A percentile compares a stretch with the other conserved stretches of the same genome.
phyloP scores from a whole-genome alignment of 805 yeast genomes.

The Metschnikowia chrysomelidarum region DNA sequence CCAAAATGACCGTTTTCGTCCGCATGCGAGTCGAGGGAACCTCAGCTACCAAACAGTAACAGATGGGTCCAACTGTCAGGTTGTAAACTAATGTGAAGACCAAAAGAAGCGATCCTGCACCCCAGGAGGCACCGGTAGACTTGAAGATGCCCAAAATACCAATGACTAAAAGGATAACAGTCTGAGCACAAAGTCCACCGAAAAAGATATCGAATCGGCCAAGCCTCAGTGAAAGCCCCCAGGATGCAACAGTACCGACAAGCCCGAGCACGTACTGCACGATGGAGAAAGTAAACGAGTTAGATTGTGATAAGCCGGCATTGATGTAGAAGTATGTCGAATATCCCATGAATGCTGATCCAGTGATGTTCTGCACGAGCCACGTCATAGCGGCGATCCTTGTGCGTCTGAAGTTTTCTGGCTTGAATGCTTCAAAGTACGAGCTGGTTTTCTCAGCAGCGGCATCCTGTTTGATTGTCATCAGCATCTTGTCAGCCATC shows the following conservation, averaged over 20 bases:
- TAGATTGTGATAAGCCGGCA: too few relatives aligned
- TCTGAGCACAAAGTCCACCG: constrained; percentile 35
- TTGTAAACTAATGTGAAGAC: too few relatives aligned
- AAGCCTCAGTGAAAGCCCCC: constrained; percentile 38
- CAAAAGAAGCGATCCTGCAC: too few relatives aligned
- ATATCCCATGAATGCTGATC: too few relatives aligned
- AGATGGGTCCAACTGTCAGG: constrained; percentile 31
- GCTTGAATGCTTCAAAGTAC: constrained; percentile 47
- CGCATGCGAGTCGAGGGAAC: constrained; percentile 33
- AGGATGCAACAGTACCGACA: constrained; percentile 44
- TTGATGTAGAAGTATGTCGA: too few relatives aligned
- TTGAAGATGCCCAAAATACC: constrained; percentile 34
- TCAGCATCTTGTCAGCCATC: constrained; percentile 43
- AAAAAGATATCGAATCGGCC: constrained; percentile 42
- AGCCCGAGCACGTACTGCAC: too few relatives aligned
- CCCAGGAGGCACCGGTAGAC: too few relatives aligned
- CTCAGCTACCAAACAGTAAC: constrained; percentile 39
- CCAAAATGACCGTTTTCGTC: constrained; percentile 35
- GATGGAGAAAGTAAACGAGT: too few relatives aligned
- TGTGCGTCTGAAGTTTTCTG: too few relatives aligned
- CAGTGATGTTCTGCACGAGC: too few relatives aligned
- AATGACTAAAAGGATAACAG: constrained; percentile 37
- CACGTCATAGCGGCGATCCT: too few relatives aligned
- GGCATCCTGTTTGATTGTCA: constrained; percentile 41
- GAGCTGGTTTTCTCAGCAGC: constrained; percentile 20